phyloP scores from a whole-genome alignment of 768 basidiomycete species.

The Agrocybe praecox region DNA sequence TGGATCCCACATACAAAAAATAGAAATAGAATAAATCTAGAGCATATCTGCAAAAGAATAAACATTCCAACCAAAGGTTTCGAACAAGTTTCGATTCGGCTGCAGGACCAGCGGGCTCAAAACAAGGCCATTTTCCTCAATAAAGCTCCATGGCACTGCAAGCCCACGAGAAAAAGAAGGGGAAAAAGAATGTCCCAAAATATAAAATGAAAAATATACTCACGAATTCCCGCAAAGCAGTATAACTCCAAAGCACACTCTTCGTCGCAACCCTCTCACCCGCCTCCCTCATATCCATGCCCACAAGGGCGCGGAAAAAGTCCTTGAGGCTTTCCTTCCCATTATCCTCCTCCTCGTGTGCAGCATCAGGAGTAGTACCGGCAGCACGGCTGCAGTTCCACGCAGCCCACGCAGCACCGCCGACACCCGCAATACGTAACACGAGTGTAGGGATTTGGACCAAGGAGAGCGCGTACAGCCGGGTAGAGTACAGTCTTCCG shows the following conservation, averaged over 20 bases:
- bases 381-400: constrained; percentile 50
- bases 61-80: too few relatives aligned
- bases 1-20: not conserved
- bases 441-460: constrained; percentile 69
- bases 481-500: constrained; percentile 71
- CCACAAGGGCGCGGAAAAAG: constrained; percentile 68
- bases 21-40: too few relatives aligned
- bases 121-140: too few relatives aligned
- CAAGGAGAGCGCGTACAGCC: constrained; percentile 64
- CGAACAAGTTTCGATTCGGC: too few relatives aligned
- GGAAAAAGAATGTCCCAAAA: too few relatives aligned
- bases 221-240: constrained; percentile 75
- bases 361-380: not conserved
- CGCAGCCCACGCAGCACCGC: constrained; percentile 70
- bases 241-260: constrained; percentile 80
- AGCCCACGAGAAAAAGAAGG: too few relatives aligned
- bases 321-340: constrained; percentile 52
- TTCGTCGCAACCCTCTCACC: constrained; percentile 81
- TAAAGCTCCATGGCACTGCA: too few relatives aligned
- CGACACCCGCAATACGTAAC: constrained; percentile 62
- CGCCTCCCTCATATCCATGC: constrained; percentile 78
- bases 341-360: not conserved
- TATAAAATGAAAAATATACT: constrained; percentile 25
- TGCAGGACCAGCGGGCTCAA: too few relatives aligned
- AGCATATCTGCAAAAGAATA: too few relatives aligned